Evolutionary conservation across 192 early-diverging fungal species (phyloP).

Genomic region (Mortierella alpina): DNA sequence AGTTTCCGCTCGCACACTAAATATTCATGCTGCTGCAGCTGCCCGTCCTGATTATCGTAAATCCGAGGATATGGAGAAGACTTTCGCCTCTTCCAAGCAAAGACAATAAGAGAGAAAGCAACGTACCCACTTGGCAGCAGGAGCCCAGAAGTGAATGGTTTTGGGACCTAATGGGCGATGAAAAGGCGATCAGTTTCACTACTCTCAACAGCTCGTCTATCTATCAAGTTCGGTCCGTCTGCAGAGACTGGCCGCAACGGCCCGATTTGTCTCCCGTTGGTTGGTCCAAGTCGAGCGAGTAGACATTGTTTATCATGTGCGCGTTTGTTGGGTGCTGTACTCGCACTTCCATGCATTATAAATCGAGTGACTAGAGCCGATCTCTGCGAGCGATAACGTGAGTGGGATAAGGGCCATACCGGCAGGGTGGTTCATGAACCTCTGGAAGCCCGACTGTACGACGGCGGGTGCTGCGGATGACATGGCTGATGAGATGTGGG

Average conservation of each 20-base stretch:
- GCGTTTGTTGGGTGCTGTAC: conserved; percentile 19
- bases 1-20: too few relatives aligned
- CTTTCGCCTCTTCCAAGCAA: background rate
- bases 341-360: too few relatives aligned
- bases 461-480: conserved; percentile 54
- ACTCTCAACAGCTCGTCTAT: too few relatives aligned
- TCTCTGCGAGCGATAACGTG: background rate
- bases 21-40: too few relatives aligned
- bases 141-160: conserved; percentile 99
- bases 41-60: too few relatives aligned
- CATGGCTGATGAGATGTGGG: conserved; percentile 21
- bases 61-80: too few relatives aligned
- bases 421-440: conserved; percentile 80
- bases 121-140: conserved; percentile 89
- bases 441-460: conserved; percentile 70
- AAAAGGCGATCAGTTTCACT: too few relatives aligned
- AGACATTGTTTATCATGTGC: conserved; percentile 1
- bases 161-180: conserved; percentile 78
- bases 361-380: too few relatives aligned
- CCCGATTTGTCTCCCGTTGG: too few relatives aligned
- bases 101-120: background rate
- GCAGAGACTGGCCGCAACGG: too few relatives aligned
- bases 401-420: conserved; percentile 23
- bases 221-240: too few relatives aligned
- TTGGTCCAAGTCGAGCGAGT: conserved; percentile 31